Base-by-base conservation (phyloP, 495 filamentous ascomycete genomes). In the Penicillium diatomitis region DNA sequence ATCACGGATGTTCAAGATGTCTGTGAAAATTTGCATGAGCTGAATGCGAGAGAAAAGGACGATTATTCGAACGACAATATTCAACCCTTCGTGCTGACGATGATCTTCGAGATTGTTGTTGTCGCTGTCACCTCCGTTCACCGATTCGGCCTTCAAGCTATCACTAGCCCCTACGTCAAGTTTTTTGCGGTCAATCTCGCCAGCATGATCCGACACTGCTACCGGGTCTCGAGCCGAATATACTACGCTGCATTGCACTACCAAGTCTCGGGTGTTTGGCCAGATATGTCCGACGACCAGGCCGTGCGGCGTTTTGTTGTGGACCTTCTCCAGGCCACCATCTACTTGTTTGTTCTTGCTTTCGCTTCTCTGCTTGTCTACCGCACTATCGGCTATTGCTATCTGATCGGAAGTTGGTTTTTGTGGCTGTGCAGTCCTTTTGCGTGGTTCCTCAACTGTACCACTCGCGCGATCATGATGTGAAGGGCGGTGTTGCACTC, bases 401-500 rank as follows among this genome's bases (percentile, higher is more conserved):
- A 69, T 32, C 55, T 71, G 12, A 54, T 73, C 32, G 62, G 61
- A 3, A 65, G 57, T 35, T 74, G 71, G 71, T 55, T 74, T 11
- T 38, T 69, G 5, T 74, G 71, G 71, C 64, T 74, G 45, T 58
- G 55, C 1, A 63, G 51, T 29, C 71, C 71, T 5, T 64, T 74
- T 58, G 63, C 56, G 0, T 70, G 65, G 62, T 47, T 56, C 8
- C 60, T 72, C 30, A 60, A 68, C 7, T 49, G 53, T 29, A 35
- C 71, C 27, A 61, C 58, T 11, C 58, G 58, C 44, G 60, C 56
- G 44, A 32, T 73, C 36, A 42, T 54, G 6, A 38, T 46, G 44
- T 46, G 41, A 44, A 20, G 41, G 30, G 28, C 3, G 28, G 20
- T 30, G 39, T 20, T 20, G 20, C 1, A 20, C 20, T 20, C 20